phyloP scores from a whole-genome alignment of 2,329 filamentous ascomycete genomes.

The Teratosphaeriaceae sp. region DNA sequence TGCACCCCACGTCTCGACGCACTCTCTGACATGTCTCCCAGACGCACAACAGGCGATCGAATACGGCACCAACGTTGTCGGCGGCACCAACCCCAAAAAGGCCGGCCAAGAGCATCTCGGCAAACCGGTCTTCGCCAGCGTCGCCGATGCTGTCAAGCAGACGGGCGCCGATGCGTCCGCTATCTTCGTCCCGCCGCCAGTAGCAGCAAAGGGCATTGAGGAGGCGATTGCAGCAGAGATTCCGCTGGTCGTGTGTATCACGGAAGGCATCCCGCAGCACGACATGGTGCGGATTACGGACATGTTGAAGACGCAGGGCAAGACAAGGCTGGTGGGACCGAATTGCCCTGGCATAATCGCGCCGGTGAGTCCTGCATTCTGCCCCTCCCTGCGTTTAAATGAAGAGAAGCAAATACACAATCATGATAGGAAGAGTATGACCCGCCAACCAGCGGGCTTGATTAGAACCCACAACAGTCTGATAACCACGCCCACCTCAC shows the following conservation, averaged over 20 bases:
- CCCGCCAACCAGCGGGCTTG: conserved; percentile 22
- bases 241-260: conserved; percentile 93
- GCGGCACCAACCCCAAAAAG: conserved; percentile 99
- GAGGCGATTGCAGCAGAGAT: conserved; percentile 93
- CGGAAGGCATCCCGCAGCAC: conserved; percentile 95
- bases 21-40: too few relatives aligned
- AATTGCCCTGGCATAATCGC: conserved; percentile 99
- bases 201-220: conserved; percentile 92
- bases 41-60: conserved; percentile 96
- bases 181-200: conserved; percentile 93
- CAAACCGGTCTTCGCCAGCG: conserved; percentile 86
- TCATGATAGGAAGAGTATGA: conserved; percentile 35
- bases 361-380: conserved; percentile 43
- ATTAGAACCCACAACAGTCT: conserved; percentile 18
- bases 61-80: conserved; percentile 97
- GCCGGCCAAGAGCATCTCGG: conserved; percentile 84
- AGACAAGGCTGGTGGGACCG: conserved; percentile 92
- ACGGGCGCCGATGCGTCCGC: conserved; percentile 87
- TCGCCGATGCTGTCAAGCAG: conserved; percentile 80
- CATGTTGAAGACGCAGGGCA: conserved; percentile 95
- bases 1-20: too few relatives aligned
- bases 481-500: background rate
- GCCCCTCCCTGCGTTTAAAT: conserved; percentile 9
- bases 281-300: conserved; percentile 99
- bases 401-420: conserved; percentile 23